A percentile compares a stretch with the other conserved stretches of the same genome.
These are phyloP conservation scores for Phialophora tarda DNA, from an alignment of 2,329 filamentous ascomycete species.

Conservation along the genomic window DNA sequence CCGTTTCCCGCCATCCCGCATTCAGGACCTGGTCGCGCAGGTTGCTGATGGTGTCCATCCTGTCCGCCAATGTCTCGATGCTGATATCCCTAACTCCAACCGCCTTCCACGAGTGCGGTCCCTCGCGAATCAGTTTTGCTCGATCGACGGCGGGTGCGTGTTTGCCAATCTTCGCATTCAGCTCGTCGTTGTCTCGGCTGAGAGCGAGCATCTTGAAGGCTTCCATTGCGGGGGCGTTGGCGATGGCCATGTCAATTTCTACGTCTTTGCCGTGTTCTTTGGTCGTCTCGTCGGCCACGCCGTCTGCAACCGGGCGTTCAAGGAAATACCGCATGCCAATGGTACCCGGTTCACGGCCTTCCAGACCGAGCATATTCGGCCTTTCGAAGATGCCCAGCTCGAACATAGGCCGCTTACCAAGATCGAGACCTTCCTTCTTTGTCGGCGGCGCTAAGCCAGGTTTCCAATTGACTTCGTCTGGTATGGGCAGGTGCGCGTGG, in stretches of 20 bases:
- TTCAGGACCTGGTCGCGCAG: conserved; percentile 46
- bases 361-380: conserved; percentile 55
- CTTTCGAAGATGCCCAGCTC: conserved; percentile 55
- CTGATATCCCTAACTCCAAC: conserved; percentile 50
- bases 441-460: conserved; percentile 26
- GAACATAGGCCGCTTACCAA: conserved; percentile 48
- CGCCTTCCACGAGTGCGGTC: conserved; percentile 49
- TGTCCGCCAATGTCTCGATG: conserved; percentile 44
- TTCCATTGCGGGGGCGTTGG: conserved; percentile 41
- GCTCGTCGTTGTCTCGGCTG: conserved; percentile 40
- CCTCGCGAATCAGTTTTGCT: conserved; percentile 46
- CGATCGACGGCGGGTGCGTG: conserved; percentile 47
- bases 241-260: conserved; percentile 35
- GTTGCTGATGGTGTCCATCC: conserved; percentile 45
- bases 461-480: conserved; percentile 45
- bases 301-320: conserved; percentile 53
- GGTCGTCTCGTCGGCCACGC: conserved; percentile 35
- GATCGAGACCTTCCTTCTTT: conserved; percentile 33
- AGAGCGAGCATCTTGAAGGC: conserved; percentile 46
- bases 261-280: conserved; percentile 37
- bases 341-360: conserved; percentile 54
- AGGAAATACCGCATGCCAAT: conserved; percentile 56
- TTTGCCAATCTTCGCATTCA: conserved; percentile 47
- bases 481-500: conserved; percentile 53
- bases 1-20: conserved; percentile 43